Base-by-base conservation (phyloP, 345 rosid species). In the Boechera divaricarpa region DNA sequence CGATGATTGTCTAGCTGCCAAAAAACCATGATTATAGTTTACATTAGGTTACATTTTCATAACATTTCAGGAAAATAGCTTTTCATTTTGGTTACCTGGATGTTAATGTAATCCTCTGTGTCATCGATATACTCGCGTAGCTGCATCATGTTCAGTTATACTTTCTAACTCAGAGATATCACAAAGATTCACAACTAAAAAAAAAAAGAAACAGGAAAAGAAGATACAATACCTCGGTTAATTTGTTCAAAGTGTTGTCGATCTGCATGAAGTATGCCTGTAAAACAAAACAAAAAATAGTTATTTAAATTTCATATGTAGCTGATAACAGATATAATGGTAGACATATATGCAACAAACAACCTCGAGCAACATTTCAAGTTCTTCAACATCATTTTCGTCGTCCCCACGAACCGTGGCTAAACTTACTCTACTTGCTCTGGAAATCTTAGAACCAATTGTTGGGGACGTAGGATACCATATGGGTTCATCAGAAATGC, bases 331-430 rank as follows among this genome's bases (percentile, higher is more conserved):
- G 9, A 61, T 2, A 29, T 1, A 39, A 33, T 47, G n/a, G 15
- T 16, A 32, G 18, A 16, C 28, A 38, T 38, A 53, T 6, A 62
- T 36, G 54, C 33, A 39, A 53, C 12, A 38, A 49, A 61, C 67
- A 78, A 93, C 98, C 99, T 94, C 99, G 7, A 94, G 87, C 67
- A 94, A 82, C 97, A 92, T 92, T 81, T 95, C 98, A 80, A 95
- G 90, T 83, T 89, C 99, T 82, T 95, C 97, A 61, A 95, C 97
- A 75, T 95, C 98, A 80, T 90, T 86, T 84, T 90, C 95, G 45
- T 95, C 97, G 12, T 92, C 98, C 9, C 90, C 97, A 64, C 83
- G 98, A 65, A 79, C 76, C 2, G 99, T 95, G 45, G 83, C 87
- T 75, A 91, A 44, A 80, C 97, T 89, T 8, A 85, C 93, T 83